A percentile compares a stretch with the other conserved stretches of the same genome.
These are phyloP conservation scores for Hansenula sp. DNA, from an alignment of 1,139 yeast genomes.

Conservation along the genomic window DNA sequence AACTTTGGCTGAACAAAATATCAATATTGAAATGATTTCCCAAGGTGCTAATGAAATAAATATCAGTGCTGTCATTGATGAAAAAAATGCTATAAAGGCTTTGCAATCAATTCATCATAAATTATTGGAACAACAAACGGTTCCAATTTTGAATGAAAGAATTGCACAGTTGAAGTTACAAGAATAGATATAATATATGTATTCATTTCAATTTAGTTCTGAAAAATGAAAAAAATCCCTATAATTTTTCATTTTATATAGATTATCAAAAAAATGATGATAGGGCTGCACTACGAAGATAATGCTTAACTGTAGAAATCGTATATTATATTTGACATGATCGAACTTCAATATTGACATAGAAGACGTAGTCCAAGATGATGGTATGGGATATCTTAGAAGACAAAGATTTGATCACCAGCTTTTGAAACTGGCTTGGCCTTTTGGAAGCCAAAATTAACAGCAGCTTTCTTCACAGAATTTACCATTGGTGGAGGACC, in stretches of 20 bases:
- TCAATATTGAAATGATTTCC: slow-evolving; percentile 95
- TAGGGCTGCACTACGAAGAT: no score
- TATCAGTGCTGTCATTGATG: slow-evolving; percentile 90
- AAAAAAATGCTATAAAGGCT: slow-evolving; percentile 79
- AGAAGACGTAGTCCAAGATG: background rate
- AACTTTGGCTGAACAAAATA: slow-evolving; percentile 85
- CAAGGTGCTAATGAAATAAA: slow-evolving; percentile 98
- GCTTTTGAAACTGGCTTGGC: slow-evolving; percentile 89
- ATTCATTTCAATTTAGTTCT: no score
- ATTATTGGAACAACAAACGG: slow-evolving; percentile 44
- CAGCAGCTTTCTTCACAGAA: slow-evolving; percentile 81
- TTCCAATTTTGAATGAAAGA: slow-evolving; percentile 26
- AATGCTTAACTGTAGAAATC: no score
- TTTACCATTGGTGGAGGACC: slow-evolving; percentile 93
- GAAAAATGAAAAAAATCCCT: no score
- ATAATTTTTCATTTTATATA: no score
- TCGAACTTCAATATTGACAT: background rate
- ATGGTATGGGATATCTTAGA: slow-evolving; percentile 34
- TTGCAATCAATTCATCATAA: slow-evolving; percentile 80
- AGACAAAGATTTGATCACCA: slow-evolving; percentile 90
- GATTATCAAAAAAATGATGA: no score
- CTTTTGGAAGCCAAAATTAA: slow-evolving; percentile 77
- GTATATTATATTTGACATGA: no score
- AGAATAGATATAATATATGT: slow-evolving; percentile 6
- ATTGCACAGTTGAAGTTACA: slow-evolving; percentile 29